Base-by-base conservation (phyloP, 495 filamentous ascomycete genomes). In the Talaromyces nanjingensis region DNA sequence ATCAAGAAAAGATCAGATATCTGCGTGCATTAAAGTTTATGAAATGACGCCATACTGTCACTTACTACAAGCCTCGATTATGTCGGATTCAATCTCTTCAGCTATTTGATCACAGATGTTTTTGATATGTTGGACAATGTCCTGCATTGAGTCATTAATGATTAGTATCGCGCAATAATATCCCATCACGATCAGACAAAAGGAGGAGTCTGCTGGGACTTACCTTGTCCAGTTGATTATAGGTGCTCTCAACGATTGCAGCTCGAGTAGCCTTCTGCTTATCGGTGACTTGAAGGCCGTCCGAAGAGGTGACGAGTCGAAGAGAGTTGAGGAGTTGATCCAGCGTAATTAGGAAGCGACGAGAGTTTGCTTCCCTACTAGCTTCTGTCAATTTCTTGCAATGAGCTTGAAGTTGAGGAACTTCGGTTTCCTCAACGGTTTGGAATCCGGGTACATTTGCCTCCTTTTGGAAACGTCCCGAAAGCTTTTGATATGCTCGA, bases 401-500 rank as follows among this genome's bases (percentile, higher is more conserved):
- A 66, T 89, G 86, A 3, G 64, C 67, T 68, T 84, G 81, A 4
- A 90, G 70, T 47, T 74, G 74, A 0, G 84, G 85, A 24, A 90
- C 83, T 68, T 83, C 79, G 0, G 79, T 84, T 55, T 84, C 75
- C n/a, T 82, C 77, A 11, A 77, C 29, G 7, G 70, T 67, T 4
- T 65, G 68, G 60, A 85, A 86, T 1, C 82, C 80, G 12, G 78
- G 67, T 4, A 84, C 74, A 42, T 73, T 69, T 2, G 73, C 67
- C 37, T 84, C 80, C 66, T 73, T 81, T 64, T 73, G 67, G 6
- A 88, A 66, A 4, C 83, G 80, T 16, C 84, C 85, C 42, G 73
- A 74, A 14, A 89, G 69, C 56, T 86, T 84, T 67, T 87, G 85
- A 65, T 86, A 89, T 0, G 79, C 84, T 37, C 76, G 71, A 53